Conservation (phyloP, 768 basidiomycete species). For the Tulasnella calospora region DNA sequence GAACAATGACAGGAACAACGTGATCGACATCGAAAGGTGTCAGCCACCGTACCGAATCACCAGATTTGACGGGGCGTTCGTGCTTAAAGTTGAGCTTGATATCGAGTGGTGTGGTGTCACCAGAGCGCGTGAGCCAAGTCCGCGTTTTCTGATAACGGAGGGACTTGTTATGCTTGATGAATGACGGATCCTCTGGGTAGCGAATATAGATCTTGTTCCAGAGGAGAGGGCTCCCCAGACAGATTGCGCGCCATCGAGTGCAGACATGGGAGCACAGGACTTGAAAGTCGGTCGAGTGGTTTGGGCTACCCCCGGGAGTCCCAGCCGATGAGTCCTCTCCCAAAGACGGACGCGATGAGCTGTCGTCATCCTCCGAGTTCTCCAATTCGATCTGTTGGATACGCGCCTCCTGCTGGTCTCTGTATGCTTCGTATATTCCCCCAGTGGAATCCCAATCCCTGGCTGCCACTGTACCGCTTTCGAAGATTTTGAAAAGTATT, state of each 20-base stretch:
- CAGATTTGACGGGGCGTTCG: background rate
- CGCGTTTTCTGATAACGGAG: background rate
- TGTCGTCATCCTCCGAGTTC: background rate
- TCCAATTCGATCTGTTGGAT: background rate
- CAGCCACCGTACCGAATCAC: background rate
- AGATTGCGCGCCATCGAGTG: background rate
- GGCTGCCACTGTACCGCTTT: background rate
- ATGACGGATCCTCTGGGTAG: background rate
- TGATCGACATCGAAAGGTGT: background rate
- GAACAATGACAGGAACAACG: background rate
- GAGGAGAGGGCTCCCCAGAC: background rate
- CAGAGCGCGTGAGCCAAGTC: background rate
- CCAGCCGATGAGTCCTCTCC: background rate
- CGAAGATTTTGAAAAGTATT: background rate
- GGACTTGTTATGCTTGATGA: background rate
- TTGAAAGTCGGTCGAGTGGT: background rate
- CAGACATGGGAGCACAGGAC: constrained; percentile 3
- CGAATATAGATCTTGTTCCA: constrained; percentile 7
- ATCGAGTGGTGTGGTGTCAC: background rate
- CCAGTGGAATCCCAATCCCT: background rate
- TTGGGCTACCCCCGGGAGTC: background rate
- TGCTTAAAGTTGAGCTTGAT: background rate
- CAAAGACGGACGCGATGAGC: background rate
- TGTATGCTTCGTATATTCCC: background rate
- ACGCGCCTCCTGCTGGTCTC: background rate